Percentiles rank a stretch among this genome's conserved stretches.
Evolutionary conservation across 306 rosid species (phyloP).

Genomic region (Medicago ruthenica): DNA sequence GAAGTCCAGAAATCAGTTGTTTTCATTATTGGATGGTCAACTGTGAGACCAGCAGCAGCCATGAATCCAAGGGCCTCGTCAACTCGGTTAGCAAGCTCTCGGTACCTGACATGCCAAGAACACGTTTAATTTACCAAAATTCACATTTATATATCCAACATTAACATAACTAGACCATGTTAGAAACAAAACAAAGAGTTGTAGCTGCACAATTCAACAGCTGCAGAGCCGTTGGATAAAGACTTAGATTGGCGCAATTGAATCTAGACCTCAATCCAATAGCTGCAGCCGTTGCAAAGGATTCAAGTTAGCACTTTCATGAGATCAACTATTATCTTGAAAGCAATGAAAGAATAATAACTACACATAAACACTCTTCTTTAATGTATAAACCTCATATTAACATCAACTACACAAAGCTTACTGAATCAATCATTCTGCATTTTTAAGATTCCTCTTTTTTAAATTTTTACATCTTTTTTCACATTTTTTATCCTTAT

Average conservation of each 20-base stretch:
- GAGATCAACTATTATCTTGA: too few relatives aligned
- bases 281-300: background rate
- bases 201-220: background rate
- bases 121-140: background rate
- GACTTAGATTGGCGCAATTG: background rate
- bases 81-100: constrained; percentile 90
- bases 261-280: background rate
- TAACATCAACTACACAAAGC: too few relatives aligned
- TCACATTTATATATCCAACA: background rate
- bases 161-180: background rate
- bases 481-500: too few relatives aligned
- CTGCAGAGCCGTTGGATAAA: background rate
- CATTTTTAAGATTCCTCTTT: too few relatives aligned
- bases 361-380: too few relatives aligned
- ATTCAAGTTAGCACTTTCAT: too few relatives aligned
- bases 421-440: too few relatives aligned
- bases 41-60: constrained; percentile 97
- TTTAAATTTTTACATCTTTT: too few relatives aligned
- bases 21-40: constrained; percentile 93
- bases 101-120: constrained; percentile 71
- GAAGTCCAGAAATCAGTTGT: constrained; percentile 99
- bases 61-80: constrained; percentile 99
- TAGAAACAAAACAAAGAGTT: background rate
- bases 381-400: too few relatives aligned
- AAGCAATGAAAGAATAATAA: too few relatives aligned